A percentile compares a stretch with the other conserved stretches of the same genome.
Evolutionary conservation across 208 protist species (phyloP).

Genomic region (Acanthamoeba culbertsoni): DNA sequence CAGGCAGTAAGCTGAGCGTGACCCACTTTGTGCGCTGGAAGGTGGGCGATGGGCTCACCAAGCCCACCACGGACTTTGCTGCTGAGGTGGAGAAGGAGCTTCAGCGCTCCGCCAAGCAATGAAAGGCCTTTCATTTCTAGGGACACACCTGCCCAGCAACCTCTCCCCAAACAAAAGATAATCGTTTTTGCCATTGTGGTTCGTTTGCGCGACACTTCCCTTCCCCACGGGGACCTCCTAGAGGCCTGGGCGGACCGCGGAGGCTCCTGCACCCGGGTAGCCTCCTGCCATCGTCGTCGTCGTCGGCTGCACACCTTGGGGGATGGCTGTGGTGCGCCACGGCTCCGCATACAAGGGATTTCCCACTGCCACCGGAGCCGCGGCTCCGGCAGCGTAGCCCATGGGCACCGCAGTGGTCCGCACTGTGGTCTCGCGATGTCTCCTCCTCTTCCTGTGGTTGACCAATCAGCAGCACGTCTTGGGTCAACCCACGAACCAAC

Average conservation of each 20-base stretch:
- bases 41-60: slow-evolving; percentile 17
- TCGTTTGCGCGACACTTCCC: no score
- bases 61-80: slow-evolving; percentile 26
- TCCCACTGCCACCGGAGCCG: not conserved
- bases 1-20: not conserved
- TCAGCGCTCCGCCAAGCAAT: not conserved
- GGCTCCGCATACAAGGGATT: not conserved
- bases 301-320: not conserved
- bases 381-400: not conserved
- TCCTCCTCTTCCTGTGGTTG: not conserved
- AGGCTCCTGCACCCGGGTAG: no score
- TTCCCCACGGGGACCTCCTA: no score
- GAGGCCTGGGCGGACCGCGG: no score
- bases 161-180: not conserved
- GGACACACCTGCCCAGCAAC: not conserved
- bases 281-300: not conserved
- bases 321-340: not conserved
- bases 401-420: not conserved
- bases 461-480: not conserved
- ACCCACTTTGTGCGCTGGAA: slow-evolving; percentile 52
- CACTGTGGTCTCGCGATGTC: not conserved
- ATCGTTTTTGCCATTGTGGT: no score
- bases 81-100: slow-evolving; percentile 36
- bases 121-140: not conserved
- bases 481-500: no score